Percentiles rank a stretch among this genome's conserved stretches.
Conservation (phyloP, 768 basidiomycete species). For the Auricularia heimuer region DNA sequence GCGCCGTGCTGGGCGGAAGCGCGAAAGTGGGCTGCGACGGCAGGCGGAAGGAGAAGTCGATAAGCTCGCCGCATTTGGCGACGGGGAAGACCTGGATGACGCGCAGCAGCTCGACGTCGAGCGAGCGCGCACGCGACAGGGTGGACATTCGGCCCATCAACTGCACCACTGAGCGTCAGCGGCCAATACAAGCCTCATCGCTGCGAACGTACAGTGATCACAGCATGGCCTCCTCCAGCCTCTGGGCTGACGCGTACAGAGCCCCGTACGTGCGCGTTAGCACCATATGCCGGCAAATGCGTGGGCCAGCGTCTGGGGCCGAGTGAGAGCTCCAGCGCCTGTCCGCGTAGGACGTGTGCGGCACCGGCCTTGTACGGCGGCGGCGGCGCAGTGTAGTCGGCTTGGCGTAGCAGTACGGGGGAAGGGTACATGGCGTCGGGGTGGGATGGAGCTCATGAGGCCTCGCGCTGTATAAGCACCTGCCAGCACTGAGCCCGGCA, state of each 20-base stretch:
- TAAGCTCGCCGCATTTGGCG: neutral
- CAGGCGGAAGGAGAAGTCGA: neutral
- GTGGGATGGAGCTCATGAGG: neutral
- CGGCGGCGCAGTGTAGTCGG: neutral
- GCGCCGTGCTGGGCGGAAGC: neutral
- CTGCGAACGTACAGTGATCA: neutral
- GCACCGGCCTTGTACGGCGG: neutral
- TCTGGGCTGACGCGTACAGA: neutral
- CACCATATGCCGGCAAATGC: neutral
- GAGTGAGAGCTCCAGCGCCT: neutral
- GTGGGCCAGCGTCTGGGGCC: neutral
- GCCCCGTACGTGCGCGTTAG: neutral
- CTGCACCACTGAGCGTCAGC: neutral
- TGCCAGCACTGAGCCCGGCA: too few relatives aligned
- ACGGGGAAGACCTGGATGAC: neutral
- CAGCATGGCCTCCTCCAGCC: neutral
- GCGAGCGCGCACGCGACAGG: neutral
- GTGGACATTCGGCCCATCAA: neutral
- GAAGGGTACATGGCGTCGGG: neutral
- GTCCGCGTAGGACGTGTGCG: neutral
- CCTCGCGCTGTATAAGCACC: neutral
- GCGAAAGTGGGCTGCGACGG: neutral
- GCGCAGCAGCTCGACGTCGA: neutral
- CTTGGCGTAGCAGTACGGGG: neutral
- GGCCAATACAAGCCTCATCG: neutral